These are phyloP conservation scores for Xylariaceae sp. DNA, from an alignment of 2,329 filamentous ascomycete genomes.

Conservation along the genomic window DNA sequence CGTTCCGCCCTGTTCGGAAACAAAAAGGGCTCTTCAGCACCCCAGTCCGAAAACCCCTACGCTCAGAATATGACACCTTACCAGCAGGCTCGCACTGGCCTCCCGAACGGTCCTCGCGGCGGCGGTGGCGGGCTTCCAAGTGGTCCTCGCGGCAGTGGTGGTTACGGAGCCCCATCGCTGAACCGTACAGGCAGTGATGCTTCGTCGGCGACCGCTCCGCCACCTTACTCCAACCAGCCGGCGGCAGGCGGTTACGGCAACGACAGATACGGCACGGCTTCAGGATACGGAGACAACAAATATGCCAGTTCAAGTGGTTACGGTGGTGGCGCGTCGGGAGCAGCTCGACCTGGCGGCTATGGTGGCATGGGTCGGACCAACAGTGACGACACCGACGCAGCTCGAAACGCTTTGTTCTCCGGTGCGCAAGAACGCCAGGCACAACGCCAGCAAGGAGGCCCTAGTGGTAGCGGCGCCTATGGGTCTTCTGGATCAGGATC, in stretches of 20 bases:
- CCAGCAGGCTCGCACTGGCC: conserved; percentile 36
- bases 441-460: conserved; percentile 14
- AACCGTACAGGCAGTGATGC: conserved; percentile 18
- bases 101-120: conserved; percentile 26
- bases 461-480: conserved; percentile 6
- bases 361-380: conserved; percentile 51
- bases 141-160: conserved; percentile 28
- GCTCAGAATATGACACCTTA: conserved; percentile 49
- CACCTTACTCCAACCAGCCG: conserved; percentile 28
- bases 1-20: conserved; percentile 49
- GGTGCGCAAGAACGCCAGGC: conserved; percentile 24
- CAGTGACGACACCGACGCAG: conserved; percentile 42
- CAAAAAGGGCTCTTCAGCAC: conserved; percentile 47
- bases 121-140: conserved; percentile 32
- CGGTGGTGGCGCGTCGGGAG: conserved; percentile 22
- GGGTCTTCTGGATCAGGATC: conserved; percentile 13
- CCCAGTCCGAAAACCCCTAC: conserved; percentile 52
- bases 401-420: conserved; percentile 60
- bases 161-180: conserved; percentile 18
- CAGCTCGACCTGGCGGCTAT: conserved; percentile 53
- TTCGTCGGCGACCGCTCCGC: conserved; percentile 28
- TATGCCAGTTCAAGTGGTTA: conserved; percentile 40
- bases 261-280: conserved; percentile 26
- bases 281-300: conserved; percentile 51
- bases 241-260: conserved; percentile 23